Base-by-base conservation (phyloP, 495 filamentous ascomycete species). In the Hypoxylon crocopeplum region DNA sequence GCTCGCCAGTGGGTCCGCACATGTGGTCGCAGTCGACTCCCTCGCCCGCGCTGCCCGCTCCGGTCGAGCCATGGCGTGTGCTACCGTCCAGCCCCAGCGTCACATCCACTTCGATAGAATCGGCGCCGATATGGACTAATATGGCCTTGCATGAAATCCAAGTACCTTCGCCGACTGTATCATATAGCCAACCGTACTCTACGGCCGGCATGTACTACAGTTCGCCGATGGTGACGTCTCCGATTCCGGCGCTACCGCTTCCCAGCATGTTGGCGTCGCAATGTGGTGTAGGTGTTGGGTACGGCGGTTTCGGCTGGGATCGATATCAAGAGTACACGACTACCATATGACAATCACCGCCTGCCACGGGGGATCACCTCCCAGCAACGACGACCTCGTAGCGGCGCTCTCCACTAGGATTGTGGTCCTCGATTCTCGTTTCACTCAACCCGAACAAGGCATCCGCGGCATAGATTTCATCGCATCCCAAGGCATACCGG, bases 41-140 rank as follows among this genome's bases (percentile, higher is more conserved):
- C 21, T 76, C 80, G 10, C 74, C 83, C 13, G 75, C 77, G 29
- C 66, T 82, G 37, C 82, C 87, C 20, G 84, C 84, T 38, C 87
- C 91, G 8, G 85, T 96, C 61, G 95, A 98, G 50, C 82, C 91
- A 44, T 98, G 93, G 94, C 93, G 88, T 72, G 87, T 97, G 67
- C 79, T 98, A 52, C 88, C 94, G 61, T 97, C 95, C 49, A 96
- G 90, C 69, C 87, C 87, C 44, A 85, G 86, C 66, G 84, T 90
- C 27, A 83, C 86, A 46, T 88, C 87, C 40, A 78, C 78, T 36
- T 82, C 86, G 32, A 82, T 80, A 62, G 91, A 94, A 69, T 84
- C 85, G 48, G 78, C 84, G 25, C 80, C 87, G 56, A 86, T 95
- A 72, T 97, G 93, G 94, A 83, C 89, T 41, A 87, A 81, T 70